phyloP scores from a whole-genome alignment of 1,284 basidiomycete species.

The Irpex rosettiformis region DNA sequence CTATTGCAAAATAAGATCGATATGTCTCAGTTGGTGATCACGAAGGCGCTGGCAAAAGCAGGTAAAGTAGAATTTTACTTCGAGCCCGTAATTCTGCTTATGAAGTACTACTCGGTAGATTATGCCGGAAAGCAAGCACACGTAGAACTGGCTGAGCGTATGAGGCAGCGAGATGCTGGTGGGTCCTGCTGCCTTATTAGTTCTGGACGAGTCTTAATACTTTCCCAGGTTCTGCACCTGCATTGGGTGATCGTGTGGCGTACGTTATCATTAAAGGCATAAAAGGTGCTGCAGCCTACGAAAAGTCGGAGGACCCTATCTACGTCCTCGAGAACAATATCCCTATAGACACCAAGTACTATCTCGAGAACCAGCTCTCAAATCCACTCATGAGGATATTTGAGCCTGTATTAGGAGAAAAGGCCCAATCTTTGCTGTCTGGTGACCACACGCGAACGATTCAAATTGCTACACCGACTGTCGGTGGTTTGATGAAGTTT shows the following conservation, averaged over 20 bases:
- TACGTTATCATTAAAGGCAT: conserved; percentile 97
- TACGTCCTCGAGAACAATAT: conserved; percentile 96
- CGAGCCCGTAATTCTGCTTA: neutral
- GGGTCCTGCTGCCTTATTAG: conserved; percentile 12
- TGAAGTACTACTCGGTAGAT: conserved; percentile 41
- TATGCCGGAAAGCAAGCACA: conserved; percentile 93
- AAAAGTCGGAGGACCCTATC: conserved; percentile 95
- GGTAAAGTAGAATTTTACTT: conserved; percentile 39
- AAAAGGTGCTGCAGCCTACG: conserved; percentile 96
- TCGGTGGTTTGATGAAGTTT: conserved; percentile 96
- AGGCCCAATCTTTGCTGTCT: conserved; percentile 77
- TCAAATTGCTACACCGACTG: conserved; percentile 90
- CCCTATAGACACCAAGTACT: conserved; percentile 95
- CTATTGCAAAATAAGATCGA: conserved; percentile 94
- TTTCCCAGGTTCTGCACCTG: conserved; percentile 78
- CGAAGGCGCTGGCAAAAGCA: conserved; percentile 89
- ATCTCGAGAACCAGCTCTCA: conserved; percentile 93
- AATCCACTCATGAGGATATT: conserved; percentile 96
- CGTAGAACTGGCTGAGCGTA: conserved; percentile 89
- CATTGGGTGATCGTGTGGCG: conserved; percentile 92
- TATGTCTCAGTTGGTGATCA: conserved; percentile 97
- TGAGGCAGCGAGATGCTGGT: conserved; percentile 93
- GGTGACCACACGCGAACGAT: conserved; percentile 94
- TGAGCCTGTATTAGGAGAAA: conserved; percentile 94
- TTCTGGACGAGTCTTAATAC: neutral